These are phyloP conservation scores for Ceratocystis colombiana DNA, from an alignment of 2,329 filamentous ascomycete species.

Conservation along the genomic window DNA sequence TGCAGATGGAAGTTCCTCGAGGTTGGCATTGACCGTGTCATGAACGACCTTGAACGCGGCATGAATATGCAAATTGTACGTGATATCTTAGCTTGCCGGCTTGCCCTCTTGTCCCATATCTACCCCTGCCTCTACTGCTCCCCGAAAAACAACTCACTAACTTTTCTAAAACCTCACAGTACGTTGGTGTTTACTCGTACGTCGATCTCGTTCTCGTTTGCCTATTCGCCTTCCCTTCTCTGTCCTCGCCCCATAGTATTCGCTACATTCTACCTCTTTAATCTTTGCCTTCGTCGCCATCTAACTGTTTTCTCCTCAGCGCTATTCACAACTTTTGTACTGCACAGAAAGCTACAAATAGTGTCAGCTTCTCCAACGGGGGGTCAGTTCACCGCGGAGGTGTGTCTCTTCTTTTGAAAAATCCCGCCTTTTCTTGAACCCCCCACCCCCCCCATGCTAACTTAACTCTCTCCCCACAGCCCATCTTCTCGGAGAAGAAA, in stretches of 20 bases:
- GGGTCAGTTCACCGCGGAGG: conserved; percentile 50
- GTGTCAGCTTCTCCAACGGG: conserved; percentile 40
- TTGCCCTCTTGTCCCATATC: not conserved
- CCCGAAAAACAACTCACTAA: conserved; percentile 15
- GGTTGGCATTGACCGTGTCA: conserved; percentile 79
- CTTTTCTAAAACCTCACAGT: conserved; percentile 39
- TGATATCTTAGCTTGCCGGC: not conserved
- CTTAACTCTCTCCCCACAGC: conserved; percentile 41
- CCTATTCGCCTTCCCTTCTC: not conserved
- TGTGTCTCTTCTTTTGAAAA: conserved; percentile 31
- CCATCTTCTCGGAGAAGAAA: conserved; percentile 86
- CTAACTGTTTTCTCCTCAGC: conserved; percentile 33
- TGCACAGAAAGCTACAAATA: conserved; percentile 65
- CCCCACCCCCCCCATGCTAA: not conserved
- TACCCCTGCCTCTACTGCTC: not conserved
- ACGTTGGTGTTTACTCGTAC: conserved; percentile 94
- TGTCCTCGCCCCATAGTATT: not conserved
- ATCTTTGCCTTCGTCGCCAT: too few species aligned
- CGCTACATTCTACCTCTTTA: not conserved
- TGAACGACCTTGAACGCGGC: conserved; percentile 82
- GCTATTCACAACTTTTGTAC: conserved; percentile 99
- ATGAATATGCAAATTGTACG: conserved; percentile 79
- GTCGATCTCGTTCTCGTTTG: conserved; percentile 19
- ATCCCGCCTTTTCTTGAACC: not conserved
- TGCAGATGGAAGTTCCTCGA: conserved; percentile 81